Base-by-base conservation (phyloP, 441 rosid genomes). In the Oxalis stricta region DNA sequence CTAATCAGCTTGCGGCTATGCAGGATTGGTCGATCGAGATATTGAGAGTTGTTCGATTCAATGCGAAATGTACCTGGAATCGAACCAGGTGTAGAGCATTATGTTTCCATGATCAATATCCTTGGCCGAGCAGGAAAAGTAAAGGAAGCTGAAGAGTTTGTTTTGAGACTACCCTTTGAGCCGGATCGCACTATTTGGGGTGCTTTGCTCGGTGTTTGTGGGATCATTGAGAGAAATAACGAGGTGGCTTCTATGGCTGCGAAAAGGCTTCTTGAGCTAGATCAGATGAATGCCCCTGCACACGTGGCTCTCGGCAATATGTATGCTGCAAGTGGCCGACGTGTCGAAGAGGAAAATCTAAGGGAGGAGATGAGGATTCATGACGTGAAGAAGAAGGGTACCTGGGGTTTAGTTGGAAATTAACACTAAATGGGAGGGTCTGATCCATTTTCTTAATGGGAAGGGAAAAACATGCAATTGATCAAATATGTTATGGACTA, bases 391-490 rank as follows among this genome's bases (percentile, higher is more conserved):
- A n/a, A 80, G 65, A 48, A 86, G 83, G 69, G 66, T 46, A 24
- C 92, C 94, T 24, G n/a, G 92, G 96, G 41, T 83, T 83, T 59
- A 80, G 88, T 63, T 76, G 94, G 96, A 52, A n/a, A n/a, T n/a
- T 86, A 57, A 58, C 60, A 48, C 18, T 71, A 34, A 75, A 62
- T 46, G 86, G 86, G 48, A 63, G 53, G 53, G 50, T 54, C n/a
- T n/a, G n/a, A n/a, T n/a, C n/a, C n/a, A n/a, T n/a, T n/a, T n/a
- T n/a, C n/a, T n/a, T n/a, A n/a, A n/a, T n/a, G n/a, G n/a, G n/a
- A n/a, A n/a, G n/a, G n/a, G n/a, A n/a, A n/a, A n/a, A n/a, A n/a
- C n/a, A n/a, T n/a, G n/a, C n/a, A n/a, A n/a, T n/a, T n/a, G n/a
- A n/a, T n/a, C n/a, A n/a, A n/a, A n/a, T n/a, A n/a, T n/a, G n/a